Evolutionary conservation across 495 filamentous ascomycete genomes (phyloP), one percentile per base, ranked within the genome.

Genomic region (Parathielavia hyrcaniae): DNA sequence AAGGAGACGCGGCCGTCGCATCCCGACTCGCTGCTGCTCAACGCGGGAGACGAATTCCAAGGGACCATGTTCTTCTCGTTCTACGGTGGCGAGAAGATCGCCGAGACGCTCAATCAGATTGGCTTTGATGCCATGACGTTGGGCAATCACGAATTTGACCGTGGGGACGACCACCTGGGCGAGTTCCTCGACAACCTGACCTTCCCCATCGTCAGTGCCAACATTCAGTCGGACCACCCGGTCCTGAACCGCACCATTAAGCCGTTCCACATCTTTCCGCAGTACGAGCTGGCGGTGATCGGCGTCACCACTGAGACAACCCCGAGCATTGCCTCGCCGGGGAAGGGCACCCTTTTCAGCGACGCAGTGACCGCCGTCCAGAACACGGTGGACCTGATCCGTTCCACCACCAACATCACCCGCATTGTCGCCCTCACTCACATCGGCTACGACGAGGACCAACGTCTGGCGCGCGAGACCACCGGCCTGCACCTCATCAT

Each of bases 81-180:
- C 61, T 83, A 83, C 55, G 75, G 77, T 30, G 80, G 80, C n/a
- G 77, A 81, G 69, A 83, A 83, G 72, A 83, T 83, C 50, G 80
- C 79, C 40, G 78, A 82, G 34, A 81, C 79, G 11, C 69, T 84
- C 51, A 83, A 84, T 53, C 75, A 83, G 59, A 63, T 84, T 34
- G 76, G 73, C 16, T 82, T 84, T 56, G 76, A 80, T 60, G 78
- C 72, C 57, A 82, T 83, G 80, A 81, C 78, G n/a, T 58, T 83
- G 12, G 81, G 81, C 35, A 83, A 84, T 63, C 80, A 83, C 61
- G 81, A 83, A 59, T 83, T 78, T 51, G 81, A 83, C 56, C 64
- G 68, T 14, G 78, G 78, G 30, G 77, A 80, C 30, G 77, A 80
- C 26, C 53, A 72, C 59, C 69, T 80, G 6, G 78, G 74, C 30